Conservation (phyloP, 176 grass and related monocot species). For the Luzula sylvatica region DNA sequence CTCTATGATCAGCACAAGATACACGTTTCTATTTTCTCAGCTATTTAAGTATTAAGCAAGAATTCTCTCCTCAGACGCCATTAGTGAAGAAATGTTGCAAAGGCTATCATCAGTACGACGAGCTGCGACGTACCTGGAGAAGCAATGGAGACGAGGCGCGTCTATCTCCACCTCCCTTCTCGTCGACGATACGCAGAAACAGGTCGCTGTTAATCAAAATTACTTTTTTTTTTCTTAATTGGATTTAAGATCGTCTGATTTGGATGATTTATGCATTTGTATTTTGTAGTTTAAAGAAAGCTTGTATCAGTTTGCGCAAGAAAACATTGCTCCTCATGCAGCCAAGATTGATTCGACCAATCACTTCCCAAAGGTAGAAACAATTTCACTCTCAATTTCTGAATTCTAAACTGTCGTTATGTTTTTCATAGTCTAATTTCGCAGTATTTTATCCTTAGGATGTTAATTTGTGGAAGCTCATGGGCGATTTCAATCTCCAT, state of each 20-base stretch:
- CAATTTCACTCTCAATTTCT: background rate
- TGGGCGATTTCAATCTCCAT: constrained; percentile 95
- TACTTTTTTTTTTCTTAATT: background rate
- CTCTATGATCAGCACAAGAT: background rate
- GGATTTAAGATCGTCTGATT: background rate
- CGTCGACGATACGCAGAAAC: constrained; percentile 87
- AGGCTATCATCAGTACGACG: constrained; percentile 34
- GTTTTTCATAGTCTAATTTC: background rate
- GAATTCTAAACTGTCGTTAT: background rate
- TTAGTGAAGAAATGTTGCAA: constrained; percentile 21
- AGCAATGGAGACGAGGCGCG: constrained; percentile 17
- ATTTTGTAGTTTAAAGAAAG: constrained; percentile 78
- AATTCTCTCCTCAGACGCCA: background rate
- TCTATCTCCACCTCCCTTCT: constrained; percentile 64
- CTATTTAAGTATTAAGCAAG: too few relatives aligned
- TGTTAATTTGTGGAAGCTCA: constrained; percentile 80
- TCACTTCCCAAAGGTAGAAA: constrained; percentile 45
- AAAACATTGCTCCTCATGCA: constrained; percentile 77
- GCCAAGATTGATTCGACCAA: constrained; percentile 55
- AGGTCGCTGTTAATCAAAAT: constrained; percentile 30
- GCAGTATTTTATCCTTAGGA: constrained; percentile 17
- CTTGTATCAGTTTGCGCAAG: constrained; percentile 74
- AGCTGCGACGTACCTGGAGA: constrained; percentile 9
- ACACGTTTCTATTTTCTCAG: too few relatives aligned
- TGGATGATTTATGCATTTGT: background rate